Base-by-base conservation (phyloP, 352 stramenopile species). In the Hyaloperonospora brassicae region DNA sequence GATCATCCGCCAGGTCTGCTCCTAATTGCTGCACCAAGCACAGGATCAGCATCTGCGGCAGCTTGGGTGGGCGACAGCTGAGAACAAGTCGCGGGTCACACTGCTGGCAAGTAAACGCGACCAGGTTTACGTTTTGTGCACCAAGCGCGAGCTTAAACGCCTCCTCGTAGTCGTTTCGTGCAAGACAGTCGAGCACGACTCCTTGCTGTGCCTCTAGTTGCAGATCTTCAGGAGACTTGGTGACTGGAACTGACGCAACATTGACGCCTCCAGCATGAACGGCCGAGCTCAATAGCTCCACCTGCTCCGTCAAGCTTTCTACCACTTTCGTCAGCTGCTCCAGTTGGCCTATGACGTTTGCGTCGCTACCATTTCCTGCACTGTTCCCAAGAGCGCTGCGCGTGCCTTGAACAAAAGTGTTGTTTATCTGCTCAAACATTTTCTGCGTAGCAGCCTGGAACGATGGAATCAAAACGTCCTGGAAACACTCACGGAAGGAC, bases 381-480 rank as follows among this genome's bases (percentile, higher is more conserved):
- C 69, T 87, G 39, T 64, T 70, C 42, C 83, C 77, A 55, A 85
- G 77, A 31, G 81, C 76, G 50, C 59, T 76, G 11, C 71, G 72
- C 23, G 79, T 86, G 10, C 82, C 82, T 50, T 89, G 76, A 4
- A 90, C 67, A 27, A 93, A 87, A 10, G 82, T 87, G 49, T 86
- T 76, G 46, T 90, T 86, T 47, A 93, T 93, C 52, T 93, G 83
- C 55, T 93, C 83, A 57, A 93, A 93, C 83, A 93, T 93, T 56
- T 90, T 90, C 55, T 93, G 83, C 10, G 83, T 93, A 47, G 83
- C 83, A 13, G 83, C 83, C 41, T 93, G 79, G 60, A 93, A 93
- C 22, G 79, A 90, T 9, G 83, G 83, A 35, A 93, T 93, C 55
- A 93, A 86, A 59, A 88, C 87, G 34, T 87, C 73, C 47, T 87